A percentile compares a stretch with the other conserved stretches of the same genome.
phyloP scores from a whole-genome alignment of 208 protist species.

The Acanthamoeba quina region DNA sequence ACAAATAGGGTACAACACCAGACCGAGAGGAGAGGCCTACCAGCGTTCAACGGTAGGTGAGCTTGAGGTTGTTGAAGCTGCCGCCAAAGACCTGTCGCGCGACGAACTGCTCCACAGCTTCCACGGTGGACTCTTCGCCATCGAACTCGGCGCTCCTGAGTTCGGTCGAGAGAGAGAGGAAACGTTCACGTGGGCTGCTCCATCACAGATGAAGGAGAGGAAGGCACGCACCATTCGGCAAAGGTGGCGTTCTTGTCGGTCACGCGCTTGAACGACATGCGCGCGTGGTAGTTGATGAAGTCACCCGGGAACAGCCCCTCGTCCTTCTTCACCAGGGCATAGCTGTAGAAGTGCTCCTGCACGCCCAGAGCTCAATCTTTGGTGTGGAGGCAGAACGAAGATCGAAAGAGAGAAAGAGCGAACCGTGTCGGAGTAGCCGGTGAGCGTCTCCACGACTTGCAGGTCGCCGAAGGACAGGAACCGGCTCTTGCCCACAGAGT shows the following conservation, averaged over 20 bases:
- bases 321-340: neutral
- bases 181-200: too few species aligned
- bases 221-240: neutral
- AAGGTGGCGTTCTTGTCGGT: slow-evolving; percentile 35
- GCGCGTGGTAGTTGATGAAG: slow-evolving; percentile 39
- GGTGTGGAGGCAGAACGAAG: neutral
- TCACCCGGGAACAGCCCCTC: slow-evolving; percentile 4
- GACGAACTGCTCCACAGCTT: neutral
- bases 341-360: slow-evolving; percentile 44
- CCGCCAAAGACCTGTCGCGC: neutral
- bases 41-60: neutral
- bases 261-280: slow-evolving; percentile 16
- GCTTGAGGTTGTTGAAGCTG: slow-evolving; percentile 37
- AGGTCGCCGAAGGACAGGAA: neutral
- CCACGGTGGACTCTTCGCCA: neutral
- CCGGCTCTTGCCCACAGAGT: neutral
- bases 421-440: neutral
- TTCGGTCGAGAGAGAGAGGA: too few species aligned
- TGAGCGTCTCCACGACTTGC: neutral
- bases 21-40: too few species aligned
- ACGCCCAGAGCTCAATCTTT: neutral
- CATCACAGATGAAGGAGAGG: neutral
- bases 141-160: neutral
- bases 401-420: neutral
- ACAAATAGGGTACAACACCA: neutral